Evolutionary conservation across 371 early-diverging fungal genomes (phyloP).

Genomic region (Syncephalastrum contaminatum): DNA sequence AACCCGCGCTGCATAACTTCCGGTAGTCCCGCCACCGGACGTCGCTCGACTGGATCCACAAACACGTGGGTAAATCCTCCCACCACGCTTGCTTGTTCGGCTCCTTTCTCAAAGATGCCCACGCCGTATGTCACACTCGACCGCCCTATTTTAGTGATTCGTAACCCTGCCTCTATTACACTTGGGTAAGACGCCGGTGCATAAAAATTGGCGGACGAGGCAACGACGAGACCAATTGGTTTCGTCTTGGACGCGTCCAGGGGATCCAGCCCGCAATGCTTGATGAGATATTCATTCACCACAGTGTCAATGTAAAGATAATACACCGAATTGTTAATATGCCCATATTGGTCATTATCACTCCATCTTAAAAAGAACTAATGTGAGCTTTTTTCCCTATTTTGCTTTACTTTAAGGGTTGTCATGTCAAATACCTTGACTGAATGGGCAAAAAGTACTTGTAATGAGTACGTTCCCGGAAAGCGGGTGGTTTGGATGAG

Average conservation of each 20-base stretch:
- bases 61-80: conserved; percentile 52
- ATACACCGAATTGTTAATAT: conserved; percentile 63
- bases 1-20: conserved; percentile 23
- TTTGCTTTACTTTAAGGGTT: conserved; percentile 2
- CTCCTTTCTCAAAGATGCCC: conserved; percentile 55
- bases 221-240: conserved; percentile 58
- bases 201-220: conserved; percentile 49
- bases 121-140: conserved; percentile 61
- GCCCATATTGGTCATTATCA: conserved; percentile 65
- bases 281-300: conserved; percentile 57
- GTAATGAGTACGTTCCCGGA: conserved; percentile 29
- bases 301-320: conserved; percentile 62
- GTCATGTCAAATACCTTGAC: conserved; percentile 23
- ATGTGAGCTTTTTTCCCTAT: neutral
- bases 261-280: conserved; percentile 47
- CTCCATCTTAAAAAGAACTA: conserved; percentile 37
- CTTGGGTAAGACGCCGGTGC: conserved; percentile 55
- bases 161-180: conserved; percentile 52
- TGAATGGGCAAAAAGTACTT: conserved; percentile 47
- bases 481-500: conserved; percentile 13
- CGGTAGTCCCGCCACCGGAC: conserved; percentile 32
- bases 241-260: conserved; percentile 24
- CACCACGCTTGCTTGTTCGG: conserved; percentile 34
- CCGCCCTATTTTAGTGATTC: conserved; percentile 53
- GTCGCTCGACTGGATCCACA: conserved; percentile 35